These are phyloP conservation scores for Trichophaea hybrida DNA, from an alignment of 2,329 filamentous ascomycete genomes.

Conservation along the genomic window DNA sequence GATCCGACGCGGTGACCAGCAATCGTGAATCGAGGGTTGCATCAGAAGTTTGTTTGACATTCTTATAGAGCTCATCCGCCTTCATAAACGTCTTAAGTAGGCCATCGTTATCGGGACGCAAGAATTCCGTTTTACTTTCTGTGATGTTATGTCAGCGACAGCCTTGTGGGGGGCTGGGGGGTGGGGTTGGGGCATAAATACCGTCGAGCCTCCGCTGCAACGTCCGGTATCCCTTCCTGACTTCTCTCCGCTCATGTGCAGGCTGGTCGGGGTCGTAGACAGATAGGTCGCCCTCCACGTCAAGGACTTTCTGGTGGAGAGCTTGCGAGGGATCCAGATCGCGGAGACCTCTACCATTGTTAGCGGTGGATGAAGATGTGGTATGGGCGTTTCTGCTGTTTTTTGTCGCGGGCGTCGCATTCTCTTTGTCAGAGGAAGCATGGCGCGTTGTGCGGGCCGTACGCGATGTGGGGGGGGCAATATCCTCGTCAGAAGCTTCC, in stretches of 20 bases:
- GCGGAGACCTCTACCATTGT: not conserved
- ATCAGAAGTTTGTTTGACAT: conserved; percentile 76
- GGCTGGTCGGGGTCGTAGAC: conserved; percentile 75
- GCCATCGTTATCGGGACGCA: conserved; percentile 50
- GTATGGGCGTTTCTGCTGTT: not conserved
- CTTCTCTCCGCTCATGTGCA: conserved; percentile 52
- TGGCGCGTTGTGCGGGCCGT: not conserved
- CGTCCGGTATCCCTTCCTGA: conserved; percentile 56
- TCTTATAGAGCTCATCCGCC: conserved; percentile 49
- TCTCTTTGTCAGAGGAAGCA: conserved; percentile 20
- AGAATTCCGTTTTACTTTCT: conserved; percentile 58
- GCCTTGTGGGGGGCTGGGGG: not conserved
- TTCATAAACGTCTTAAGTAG: conserved; percentile 51
- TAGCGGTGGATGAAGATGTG: not conserved
- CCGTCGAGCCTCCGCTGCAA: conserved; percentile 48
- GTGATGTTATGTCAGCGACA: conserved; percentile 30
- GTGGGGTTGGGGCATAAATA: conserved; percentile 28
- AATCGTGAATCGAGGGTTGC: conserved; percentile 82
- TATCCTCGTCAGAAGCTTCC: no score
- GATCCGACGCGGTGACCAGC: conserved; percentile 64
- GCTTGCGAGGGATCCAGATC: conserved; percentile 11
- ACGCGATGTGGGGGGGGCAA: no score
- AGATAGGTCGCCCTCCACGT: conserved; percentile 33
- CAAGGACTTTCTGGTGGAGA: conserved; percentile 16
- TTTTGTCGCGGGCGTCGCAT: conserved; percentile 7